Conservation (phyloP, 352 stramenopile genomes). For the Globisporangium uncinulatum region DNA sequence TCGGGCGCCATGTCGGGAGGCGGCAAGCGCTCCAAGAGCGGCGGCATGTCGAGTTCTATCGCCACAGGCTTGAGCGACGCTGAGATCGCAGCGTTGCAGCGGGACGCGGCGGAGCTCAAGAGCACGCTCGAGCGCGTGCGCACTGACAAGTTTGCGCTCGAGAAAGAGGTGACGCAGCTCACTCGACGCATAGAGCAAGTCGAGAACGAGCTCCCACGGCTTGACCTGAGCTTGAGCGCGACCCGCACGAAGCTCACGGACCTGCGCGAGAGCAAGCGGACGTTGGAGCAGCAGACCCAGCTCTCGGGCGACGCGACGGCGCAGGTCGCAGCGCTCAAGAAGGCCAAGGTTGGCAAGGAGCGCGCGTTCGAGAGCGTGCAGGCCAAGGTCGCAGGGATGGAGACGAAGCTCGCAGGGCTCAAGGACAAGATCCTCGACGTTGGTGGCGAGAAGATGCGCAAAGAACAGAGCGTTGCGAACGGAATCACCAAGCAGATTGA, state of each 20-base stretch:
- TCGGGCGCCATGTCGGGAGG: slow-evolving; percentile 99
- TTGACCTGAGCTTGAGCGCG: slow-evolving; percentile 77
- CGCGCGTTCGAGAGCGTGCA: slow-evolving; percentile 73
- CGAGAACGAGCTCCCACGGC: slow-evolving; percentile 88
- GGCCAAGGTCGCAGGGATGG: slow-evolving; percentile 58
- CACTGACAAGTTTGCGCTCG: slow-evolving; percentile 58
- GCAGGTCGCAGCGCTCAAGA: slow-evolving; percentile 81
- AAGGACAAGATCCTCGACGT: slow-evolving; percentile 96
- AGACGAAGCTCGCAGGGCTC: slow-evolving; percentile 80
- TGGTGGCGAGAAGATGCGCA: slow-evolving; percentile 91
- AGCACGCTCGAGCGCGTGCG: slow-evolving; percentile 53
- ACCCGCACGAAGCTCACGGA: slow-evolving; percentile 60
- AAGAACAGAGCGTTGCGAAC: slow-evolving; percentile 87
- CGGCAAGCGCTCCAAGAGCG: slow-evolving; percentile 89
- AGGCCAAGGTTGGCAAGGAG: slow-evolving; percentile 87
- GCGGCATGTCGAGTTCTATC: slow-evolving; percentile 90
- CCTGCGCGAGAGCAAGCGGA: slow-evolving; percentile 46
- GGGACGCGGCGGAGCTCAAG: slow-evolving; percentile 40
- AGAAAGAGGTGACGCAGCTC: slow-evolving; percentile 81
- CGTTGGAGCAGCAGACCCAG: slow-evolving; percentile 84
- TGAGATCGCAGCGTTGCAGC: slow-evolving; percentile 62
- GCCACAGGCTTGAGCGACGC: slow-evolving; percentile 38
- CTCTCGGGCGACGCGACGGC: slow-evolving; percentile 85
- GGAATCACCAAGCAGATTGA: slow-evolving; percentile 84
- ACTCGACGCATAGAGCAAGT: slow-evolving; percentile 87